phyloP scores from a whole-genome alignment of 352 stramenopile genomes.

The Sclerospora graminicola region DNA sequence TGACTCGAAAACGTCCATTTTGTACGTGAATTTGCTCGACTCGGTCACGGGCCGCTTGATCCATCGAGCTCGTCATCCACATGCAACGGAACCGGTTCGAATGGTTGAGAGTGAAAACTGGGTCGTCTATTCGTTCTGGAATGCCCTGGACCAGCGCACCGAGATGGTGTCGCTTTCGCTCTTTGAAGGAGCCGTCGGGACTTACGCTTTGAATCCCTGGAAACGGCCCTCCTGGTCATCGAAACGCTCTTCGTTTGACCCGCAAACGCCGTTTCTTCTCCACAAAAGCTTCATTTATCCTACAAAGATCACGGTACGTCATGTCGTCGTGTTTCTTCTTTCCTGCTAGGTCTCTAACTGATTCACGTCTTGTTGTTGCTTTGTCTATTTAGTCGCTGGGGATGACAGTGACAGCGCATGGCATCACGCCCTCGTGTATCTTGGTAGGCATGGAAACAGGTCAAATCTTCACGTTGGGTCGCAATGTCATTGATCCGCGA shows the following conservation, averaged over 20 bases:
- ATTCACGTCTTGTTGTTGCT: background rate
- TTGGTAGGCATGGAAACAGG: slow-evolving; percentile 88
- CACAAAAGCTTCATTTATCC: slow-evolving; percentile 93
- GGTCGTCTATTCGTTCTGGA: slow-evolving; percentile 96
- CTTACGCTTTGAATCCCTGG: slow-evolving; percentile 91
- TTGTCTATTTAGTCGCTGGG: slow-evolving; percentile 54
- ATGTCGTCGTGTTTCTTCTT: too few relatives aligned
- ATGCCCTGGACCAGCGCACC: slow-evolving; percentile 79
- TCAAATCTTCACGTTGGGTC: slow-evolving; percentile 89
- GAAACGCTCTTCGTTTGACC: slow-evolving; percentile 89
- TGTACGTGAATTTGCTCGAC: slow-evolving; percentile 90
- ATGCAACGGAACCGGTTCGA: slow-evolving; percentile 54
- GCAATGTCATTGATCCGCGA: slow-evolving; percentile 90
- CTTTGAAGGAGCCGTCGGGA: slow-evolving; percentile 94
- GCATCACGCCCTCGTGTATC: slow-evolving; percentile 92
- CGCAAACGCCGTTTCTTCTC: slow-evolving; percentile 84
- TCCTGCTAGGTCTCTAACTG: too few relatives aligned
- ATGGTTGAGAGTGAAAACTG: slow-evolving; percentile 92
- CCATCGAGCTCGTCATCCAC: slow-evolving; percentile 82
- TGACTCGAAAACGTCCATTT: slow-evolving; percentile 32
- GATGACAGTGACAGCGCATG: slow-evolving; percentile 87
- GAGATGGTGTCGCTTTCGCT: slow-evolving; percentile 82
- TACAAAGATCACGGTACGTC: slow-evolving; percentile 70
- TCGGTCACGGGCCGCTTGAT: slow-evolving; percentile 91
- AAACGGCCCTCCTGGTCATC: slow-evolving; percentile 85